Conservation (phyloP, 2,329 filamentous ascomycete genomes). For the Xylaria sp. region DNA sequence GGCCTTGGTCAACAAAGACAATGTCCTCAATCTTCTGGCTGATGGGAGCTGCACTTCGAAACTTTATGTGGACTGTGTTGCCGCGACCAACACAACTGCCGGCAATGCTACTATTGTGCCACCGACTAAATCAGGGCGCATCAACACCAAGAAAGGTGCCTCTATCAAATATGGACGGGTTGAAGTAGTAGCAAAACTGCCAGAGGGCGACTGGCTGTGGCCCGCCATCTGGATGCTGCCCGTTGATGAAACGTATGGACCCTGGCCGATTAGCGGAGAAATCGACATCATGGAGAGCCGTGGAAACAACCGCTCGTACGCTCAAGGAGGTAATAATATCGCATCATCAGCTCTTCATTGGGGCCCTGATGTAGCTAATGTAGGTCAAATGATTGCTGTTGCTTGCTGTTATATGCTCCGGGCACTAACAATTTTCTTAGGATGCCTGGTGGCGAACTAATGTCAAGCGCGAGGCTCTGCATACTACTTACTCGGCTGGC, state of each 20-base stretch:
- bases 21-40: slow-evolving; percentile 72
- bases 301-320: slow-evolving; percentile 82
- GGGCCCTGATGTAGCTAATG: slow-evolving; percentile 74
- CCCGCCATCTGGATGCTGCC: slow-evolving; percentile 94
- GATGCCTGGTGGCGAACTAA: slow-evolving; percentile 88
- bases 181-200: slow-evolving; percentile 80
- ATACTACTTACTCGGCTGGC: slow-evolving; percentile 74
- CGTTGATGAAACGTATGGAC: slow-evolving; percentile 74
- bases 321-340: slow-evolving; percentile 82
- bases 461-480: slow-evolving; percentile 77
- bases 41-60: slow-evolving; percentile 75
- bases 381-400: slow-evolving; percentile 13
- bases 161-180: slow-evolving; percentile 83
- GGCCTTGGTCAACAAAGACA: slow-evolving; percentile 71
- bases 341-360: slow-evolving; percentile 83
- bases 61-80: slow-evolving; percentile 69
- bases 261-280: slow-evolving; percentile 83
- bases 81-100: slow-evolving; percentile 75
- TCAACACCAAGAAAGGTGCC: slow-evolving; percentile 77
- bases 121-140: slow-evolving; percentile 79
- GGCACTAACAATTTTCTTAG: slow-evolving; percentile 23
- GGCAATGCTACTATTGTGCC: slow-evolving; percentile 80
- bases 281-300: slow-evolving; percentile 85
- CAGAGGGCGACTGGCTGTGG: slow-evolving; percentile 87
- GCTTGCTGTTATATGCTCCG: neutral